A percentile compares a stretch with the other conserved stretches of the same genome.
Evolutionary conservation across 331 rosid species (phyloP).

Genomic region (Malus hybrid): DNA sequence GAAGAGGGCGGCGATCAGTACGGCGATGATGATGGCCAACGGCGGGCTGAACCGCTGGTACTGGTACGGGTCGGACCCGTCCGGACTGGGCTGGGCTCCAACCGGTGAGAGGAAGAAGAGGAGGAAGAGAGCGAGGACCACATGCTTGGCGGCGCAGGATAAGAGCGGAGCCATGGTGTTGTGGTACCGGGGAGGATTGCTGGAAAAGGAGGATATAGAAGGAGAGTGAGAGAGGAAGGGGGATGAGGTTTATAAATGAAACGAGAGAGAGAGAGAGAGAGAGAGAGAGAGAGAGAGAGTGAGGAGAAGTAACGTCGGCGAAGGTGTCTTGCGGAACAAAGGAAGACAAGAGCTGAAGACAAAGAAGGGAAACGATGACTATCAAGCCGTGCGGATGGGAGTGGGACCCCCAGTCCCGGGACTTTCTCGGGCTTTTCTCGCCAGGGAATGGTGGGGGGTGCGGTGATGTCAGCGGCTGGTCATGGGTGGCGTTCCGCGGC

Average conservation of each 20-base stretch:
- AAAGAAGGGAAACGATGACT: too few species aligned
- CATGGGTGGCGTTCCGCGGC: conserved; percentile 16
- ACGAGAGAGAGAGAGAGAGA: too few species aligned
- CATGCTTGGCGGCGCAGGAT: conserved; percentile 1
- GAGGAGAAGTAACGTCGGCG: too few species aligned
- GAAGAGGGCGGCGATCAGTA: conserved; percentile 65
- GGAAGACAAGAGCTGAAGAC: too few species aligned
- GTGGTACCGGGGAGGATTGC: neutral
- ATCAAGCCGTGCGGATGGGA: too few species aligned
- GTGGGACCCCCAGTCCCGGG: neutral
- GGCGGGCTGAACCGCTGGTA: conserved; percentile 47
- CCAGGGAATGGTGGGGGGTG: neutral
- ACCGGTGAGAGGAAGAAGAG: conserved; percentile 9
- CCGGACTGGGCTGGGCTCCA: conserved; percentile 23
- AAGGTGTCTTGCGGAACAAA: too few species aligned
- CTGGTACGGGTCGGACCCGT: neutral
- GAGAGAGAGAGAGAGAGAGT: too few species aligned
- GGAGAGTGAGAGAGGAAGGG: neutral
- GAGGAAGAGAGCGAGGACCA: neutral
- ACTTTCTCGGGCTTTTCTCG: neutral
- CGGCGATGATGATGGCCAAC: conserved; percentile 48
- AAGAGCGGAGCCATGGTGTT: neutral
- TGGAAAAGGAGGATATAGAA: conserved; percentile 1
- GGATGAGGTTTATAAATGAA: too few species aligned
- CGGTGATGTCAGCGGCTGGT: neutral